Evolutionary conservation across 371 early-diverging fungal genomes (phyloP), one percentile per base, ranked within the genome.

Genomic region (Batkoa obscura): DNA sequence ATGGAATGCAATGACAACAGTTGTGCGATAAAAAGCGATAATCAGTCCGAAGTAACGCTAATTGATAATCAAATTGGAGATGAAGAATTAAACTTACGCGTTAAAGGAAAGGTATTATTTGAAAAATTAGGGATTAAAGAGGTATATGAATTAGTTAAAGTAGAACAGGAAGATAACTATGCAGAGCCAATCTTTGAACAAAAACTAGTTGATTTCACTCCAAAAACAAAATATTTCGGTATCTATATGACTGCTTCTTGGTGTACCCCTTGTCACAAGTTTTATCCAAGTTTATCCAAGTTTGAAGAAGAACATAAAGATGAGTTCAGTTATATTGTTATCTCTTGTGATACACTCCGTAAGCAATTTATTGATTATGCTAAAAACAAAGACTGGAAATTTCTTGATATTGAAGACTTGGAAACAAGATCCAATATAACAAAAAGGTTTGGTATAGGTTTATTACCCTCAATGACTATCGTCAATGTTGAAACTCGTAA

Each of bases 211-310:
- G 38, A 51, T 33, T 51, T 37, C 23, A 51, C 9, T 3, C 17
- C 33, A 3, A 12, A 38, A 17, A 37, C 38, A 6, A 34, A 34
- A 37, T 51, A 51, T 37, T 6, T 58, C 12, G 52, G 43, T 31
- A 32, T 58, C n/a, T 58, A 58, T 33, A 43, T 58, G 12, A 38
- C 52, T 1, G 58, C 58, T 13, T 34, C 35, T 12, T 58, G 58
- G 58, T 58, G 58, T 42, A 31, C 58, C 3, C 58, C 58, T 1
- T 58, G 58, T 32, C n/a, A 46, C 36, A 8, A 41, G 42, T 58
- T 58, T 31, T 32, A 42, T 13, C 58, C 58, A 30, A 30, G n/a
- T 17, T 43, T 58, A 3, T 6, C 31, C n/a, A 32, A 32, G 32
- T 58, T 50, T 15, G 6, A 35, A 12, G 13, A 50, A 34, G 31